A percentile compares a stretch with the other conserved stretches of the same genome.
Conservation (phyloP, 2,329 filamentous ascomycete genomes). For the Colletotrichum eleusines region DNA sequence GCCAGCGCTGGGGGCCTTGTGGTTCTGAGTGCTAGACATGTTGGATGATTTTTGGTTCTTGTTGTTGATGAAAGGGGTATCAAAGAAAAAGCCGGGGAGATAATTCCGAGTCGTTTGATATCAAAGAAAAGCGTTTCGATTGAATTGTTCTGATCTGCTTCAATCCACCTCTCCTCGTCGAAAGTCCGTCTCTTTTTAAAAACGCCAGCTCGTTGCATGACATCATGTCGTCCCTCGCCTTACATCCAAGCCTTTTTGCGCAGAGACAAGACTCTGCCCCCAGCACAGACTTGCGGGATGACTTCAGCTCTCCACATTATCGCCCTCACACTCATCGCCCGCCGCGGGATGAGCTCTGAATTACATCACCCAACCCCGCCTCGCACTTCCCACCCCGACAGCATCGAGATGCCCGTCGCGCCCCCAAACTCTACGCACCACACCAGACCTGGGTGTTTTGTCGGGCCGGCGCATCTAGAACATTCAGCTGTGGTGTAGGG, state of each 20-base stretch:
- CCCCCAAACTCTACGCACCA: not conserved
- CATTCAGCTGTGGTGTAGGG: not conserved
- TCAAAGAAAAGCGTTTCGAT: not conserved
- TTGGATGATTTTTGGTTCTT: not conserved
- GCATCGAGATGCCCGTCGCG: not conserved
- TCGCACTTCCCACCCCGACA: not conserved
- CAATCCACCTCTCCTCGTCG: too few species aligned
- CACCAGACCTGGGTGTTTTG: not conserved
- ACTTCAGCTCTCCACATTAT: conserved; percentile 40
- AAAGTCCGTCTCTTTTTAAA: conserved; percentile 20
- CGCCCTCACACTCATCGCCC: conserved; percentile 1
- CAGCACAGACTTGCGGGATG: conserved; percentile 30
- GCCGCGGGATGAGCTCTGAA: conserved; percentile 15
- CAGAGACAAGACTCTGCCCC: conserved; percentile 24
- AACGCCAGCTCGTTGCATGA: conserved; percentile 20
- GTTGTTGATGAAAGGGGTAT: not conserved
- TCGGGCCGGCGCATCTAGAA: not conserved
- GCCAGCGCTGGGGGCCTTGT: conserved; percentile 35
- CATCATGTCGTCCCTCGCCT: conserved; percentile 35
- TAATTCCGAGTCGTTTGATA: not conserved
- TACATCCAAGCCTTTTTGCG: conserved; percentile 29
- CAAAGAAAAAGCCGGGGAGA: not conserved
- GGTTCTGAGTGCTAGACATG: conserved; percentile 15
- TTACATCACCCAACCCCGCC: conserved; percentile 28
- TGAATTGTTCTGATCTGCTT: not conserved